A percentile compares a stretch with the other conserved stretches of the same genome.
Conservation (phyloP, 192 early-diverging fungal species). For the Backusella luteola region DNA sequence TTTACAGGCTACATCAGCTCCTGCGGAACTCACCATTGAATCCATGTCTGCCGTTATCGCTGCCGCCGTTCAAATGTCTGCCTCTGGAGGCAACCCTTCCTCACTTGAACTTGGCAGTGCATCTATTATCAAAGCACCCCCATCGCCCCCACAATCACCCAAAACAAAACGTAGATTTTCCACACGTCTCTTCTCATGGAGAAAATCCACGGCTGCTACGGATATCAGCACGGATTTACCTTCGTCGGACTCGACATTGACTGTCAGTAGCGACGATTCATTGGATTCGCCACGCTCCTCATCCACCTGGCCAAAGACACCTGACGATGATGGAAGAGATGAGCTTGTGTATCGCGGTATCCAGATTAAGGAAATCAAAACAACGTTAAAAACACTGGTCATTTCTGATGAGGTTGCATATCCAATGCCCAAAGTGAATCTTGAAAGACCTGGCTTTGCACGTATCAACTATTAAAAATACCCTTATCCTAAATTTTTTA, state of each 20-base stretch:
- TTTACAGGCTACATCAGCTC: background rate
- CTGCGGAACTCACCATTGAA: conserved; percentile 31
- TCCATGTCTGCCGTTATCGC: conserved; percentile 39
- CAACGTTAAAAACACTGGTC: conserved; percentile 39
- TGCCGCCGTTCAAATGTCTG: conserved; percentile 35
- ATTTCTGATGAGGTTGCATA: conserved; percentile 29
- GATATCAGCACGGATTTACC: background rate
- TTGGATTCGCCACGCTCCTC: background rate
- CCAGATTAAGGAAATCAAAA: conserved; percentile 42
- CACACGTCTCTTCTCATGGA: conserved; percentile 12
- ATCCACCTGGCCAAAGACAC: background rate
- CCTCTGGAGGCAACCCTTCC: conserved; percentile 16
- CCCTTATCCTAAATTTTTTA: background rate
- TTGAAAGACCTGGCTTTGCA: conserved; percentile 38
- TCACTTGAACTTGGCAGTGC: conserved; percentile 34
- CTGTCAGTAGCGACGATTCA: background rate
- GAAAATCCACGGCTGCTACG: background rate
- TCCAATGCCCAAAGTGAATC: conserved; percentile 30
- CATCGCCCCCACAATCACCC: background rate
- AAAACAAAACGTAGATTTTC: conserved; percentile 7
- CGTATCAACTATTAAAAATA: conserved; percentile 31
- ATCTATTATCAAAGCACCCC: conserved; percentile 19
- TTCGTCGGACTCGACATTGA: background rate
- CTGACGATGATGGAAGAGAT: conserved; percentile 27
- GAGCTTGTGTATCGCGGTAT: conserved; percentile 39